Base-by-base conservation (phyloP, 306 rosid genomes). In the Casuarina equisetifolia region DNA sequence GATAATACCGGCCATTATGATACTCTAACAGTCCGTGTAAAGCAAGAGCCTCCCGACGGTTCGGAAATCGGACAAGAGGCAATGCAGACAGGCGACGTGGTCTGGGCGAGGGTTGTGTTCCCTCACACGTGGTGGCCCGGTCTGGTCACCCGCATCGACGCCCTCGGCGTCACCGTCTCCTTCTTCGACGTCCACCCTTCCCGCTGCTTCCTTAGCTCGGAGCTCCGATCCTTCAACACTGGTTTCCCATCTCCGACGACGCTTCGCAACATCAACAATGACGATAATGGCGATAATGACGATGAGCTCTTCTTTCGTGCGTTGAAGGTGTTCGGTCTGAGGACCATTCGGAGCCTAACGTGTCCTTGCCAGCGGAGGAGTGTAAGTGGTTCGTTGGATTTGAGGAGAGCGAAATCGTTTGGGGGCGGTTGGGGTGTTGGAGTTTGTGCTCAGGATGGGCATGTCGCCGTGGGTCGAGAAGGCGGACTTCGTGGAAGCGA, bases 31-130 rank as follows among this genome's bases (percentile, higher is more conserved):
- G 32, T 25, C 32, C 32, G 32, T 25, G 32, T 25, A 25, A 1
- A 25, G 32, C 32, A 25, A 25, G 32, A 25, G 32, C 32, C 1
- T 25, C 32, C 32, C 32, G 32, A 25, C 1, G 32, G 32, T 25
- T 25, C 1, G 32, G 32, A 59, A 59, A 25, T 32, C 35, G 45
- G 69, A 62, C 2, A 48, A 66, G 46, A 10, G 51, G 11, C 51
- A n/a, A 67, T 43, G 25, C 35, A 67, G 35, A 54, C 1, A 49
- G 90, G 87, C 3, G 85, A 83, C 42, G 73, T 86, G 16, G 90
- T 86, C 8, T 83, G 84, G 84, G 84, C 45, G 10, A 78, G 75
- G 19, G 40, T 80, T 7, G 40, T 8, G 0, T 71, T 8, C 51
- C 81, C 86, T 59, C 63, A 62, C 72, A 61, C 7, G 11, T 83